Base-by-base conservation (phyloP, 345 rosid genomes). In the Gossypium bickii region DNA sequence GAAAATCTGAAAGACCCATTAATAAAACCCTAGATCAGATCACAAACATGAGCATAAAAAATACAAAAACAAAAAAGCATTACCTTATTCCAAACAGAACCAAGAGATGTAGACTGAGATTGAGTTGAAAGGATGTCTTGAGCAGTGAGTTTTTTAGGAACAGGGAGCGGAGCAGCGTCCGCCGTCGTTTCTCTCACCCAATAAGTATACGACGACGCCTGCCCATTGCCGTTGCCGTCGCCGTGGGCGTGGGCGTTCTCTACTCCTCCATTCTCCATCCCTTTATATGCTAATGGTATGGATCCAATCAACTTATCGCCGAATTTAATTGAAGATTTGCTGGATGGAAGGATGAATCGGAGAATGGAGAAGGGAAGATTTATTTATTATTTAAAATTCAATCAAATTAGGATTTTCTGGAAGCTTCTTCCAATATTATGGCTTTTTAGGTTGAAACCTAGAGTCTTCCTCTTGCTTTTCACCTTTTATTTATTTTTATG, bases 41-140 rank as follows among this genome's bases (percentile, higher is more conserved):
- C 38, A 34, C 7, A 34, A 0, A 34, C 38, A 4, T 34, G 38
- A 34, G 38, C 7, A 34, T 4, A 0, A 4, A 34, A 22, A 67
- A 66, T 7, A 18, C 2, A 44, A 70, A 2, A 9, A 10, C 51
- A 8, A 65, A 16, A 67, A 24, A 9, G 16, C 4, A 24, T 4
- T 82, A 92, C 97, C 93, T 67, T 73, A 77, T 92, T 94, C 98
- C 98, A 94, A 62, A 81, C 86, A 17, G 98, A 94, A 12, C 97
- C 98, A n/a, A 94, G 91, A 0, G 68, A 27, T 62, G 78, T 73
- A 47, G 84, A 85, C 38, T 79, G 72, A 63, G 79, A 79, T 49
- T 84, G 79, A 45, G 43, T 38, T 9, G 83, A 70, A 44, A 76
- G 47, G n/a, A 77, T 43, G 16, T 87, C 89, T 25, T 85, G 71